Evolutionary conservation across 169 alveolate genomes (phyloP), one percentile per base, ranked within the genome.

Genomic region (Perkinsus marinus): DNA sequence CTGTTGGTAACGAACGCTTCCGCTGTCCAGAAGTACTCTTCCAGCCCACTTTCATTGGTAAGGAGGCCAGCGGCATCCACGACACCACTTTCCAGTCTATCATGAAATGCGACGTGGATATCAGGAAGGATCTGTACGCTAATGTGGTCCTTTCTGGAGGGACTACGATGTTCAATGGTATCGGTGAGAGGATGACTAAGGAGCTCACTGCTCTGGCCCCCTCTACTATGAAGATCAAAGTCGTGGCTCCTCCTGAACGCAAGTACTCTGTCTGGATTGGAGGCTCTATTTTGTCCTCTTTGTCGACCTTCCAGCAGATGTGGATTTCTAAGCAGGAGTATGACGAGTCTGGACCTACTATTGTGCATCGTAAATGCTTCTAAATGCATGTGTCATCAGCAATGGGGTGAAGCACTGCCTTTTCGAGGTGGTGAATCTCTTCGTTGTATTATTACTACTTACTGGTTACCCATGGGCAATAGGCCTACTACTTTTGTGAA

Each of bases 251-350:
- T 5, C 99, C 99, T 36, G 99, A 98, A 92, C 97, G 99, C 92
- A 98, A 98, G 93, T 97, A 96, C 95, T 97, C 99, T 26, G 99
- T 97, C 68, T 98, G 99, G 99, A 96, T 98, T 43, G 99, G 99
- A 39, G 99, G 99, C 16, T 97, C 99, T 39, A 97, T 98, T 69
- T 95, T 98, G 47, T 96, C 99, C 90, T 96, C 99, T 41, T 95
- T 98, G 39, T 95, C 98, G 39, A 97, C 99, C 19, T 98, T 98
- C 97, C 98, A 98, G 93, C 98, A 97, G 92, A 96, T 98, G 98
- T 98, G 99, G 99, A 97, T 98, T 93, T 97, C 99, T 69, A 98
- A 98, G 95, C 98, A 97, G 90, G 99, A 99, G 94, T 99, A 99
- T 92, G 99, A 99, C 39, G 99, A 98, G 93, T 94, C 98, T 13